Percentiles rank a stretch among this genome's conserved stretches.
phyloP scores from a whole-genome alignment of 257 asterid genomes.

The Forsythia viridissima region DNA sequence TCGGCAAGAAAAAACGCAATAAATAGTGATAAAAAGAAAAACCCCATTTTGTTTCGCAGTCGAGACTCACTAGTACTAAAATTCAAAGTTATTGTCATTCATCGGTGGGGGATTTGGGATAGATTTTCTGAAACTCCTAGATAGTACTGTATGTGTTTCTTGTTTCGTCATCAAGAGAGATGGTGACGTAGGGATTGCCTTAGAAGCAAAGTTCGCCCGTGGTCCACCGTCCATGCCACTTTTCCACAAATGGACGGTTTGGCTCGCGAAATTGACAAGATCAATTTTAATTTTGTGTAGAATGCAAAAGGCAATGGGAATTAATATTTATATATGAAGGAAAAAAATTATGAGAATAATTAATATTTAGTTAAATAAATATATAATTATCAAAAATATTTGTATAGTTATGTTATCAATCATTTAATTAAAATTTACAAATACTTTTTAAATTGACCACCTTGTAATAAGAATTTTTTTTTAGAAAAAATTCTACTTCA shows the following conservation, averaged over 20 bases:
- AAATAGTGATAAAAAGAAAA: not conserved
- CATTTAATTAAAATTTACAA: too few species aligned
- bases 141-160: not conserved
- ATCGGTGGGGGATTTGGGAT: not conserved
- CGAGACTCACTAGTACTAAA: not conserved
- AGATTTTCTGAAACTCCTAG: constrained; percentile 23
- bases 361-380: too few species aligned
- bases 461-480: too few species aligned
- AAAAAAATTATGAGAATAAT: too few species aligned
- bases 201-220: constrained; percentile 19
- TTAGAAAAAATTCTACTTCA: too few species aligned
- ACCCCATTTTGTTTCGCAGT: constrained; percentile 25
- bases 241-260: not conserved
- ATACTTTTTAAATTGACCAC: too few species aligned
- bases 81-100: not conserved
- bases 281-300: too few species aligned
- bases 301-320: too few species aligned
- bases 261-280: too few species aligned
- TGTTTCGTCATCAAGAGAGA: constrained; percentile 10
- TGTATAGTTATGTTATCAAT: too few species aligned
- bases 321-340: too few species aligned
- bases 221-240: not conserved
- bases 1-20: constrained; percentile 18
- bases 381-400: too few species aligned
- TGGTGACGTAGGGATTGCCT: constrained; percentile 11